phyloP scores from a whole-genome alignment of 1,139 yeast genomes.

The Blastobotrys capitulatus region DNA sequence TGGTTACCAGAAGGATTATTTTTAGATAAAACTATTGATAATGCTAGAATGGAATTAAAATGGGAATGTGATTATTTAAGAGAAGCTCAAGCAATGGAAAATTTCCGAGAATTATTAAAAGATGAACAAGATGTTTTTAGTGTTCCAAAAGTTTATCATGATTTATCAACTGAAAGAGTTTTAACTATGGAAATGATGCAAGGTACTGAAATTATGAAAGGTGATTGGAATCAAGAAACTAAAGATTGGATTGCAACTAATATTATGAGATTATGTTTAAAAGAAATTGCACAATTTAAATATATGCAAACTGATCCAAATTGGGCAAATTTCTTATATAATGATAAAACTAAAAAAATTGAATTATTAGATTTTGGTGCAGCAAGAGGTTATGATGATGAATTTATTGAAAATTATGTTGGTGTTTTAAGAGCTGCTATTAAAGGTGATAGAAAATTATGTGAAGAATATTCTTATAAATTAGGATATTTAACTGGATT shows the following conservation, averaged over 20 bases:
- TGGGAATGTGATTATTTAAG: conserved; percentile 97
- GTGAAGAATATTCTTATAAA: conserved; percentile 59
- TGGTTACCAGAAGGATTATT: conserved; percentile 88
- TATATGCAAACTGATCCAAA: conserved; percentile 99
- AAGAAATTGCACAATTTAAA: conserved; percentile 75
- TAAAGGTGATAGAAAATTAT: conserved; percentile 56
- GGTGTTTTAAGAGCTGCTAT: conserved; percentile 75
- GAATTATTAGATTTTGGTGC: conserved; percentile 96
- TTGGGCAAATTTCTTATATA: conserved; percentile 96
- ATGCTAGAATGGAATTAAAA: conserved; percentile 86
- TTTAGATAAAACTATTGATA: conserved; percentile 85
- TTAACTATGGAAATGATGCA: conserved; percentile 86
- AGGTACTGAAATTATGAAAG: conserved; percentile 78
- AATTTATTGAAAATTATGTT: conserved; percentile 66
- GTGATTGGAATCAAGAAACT: conserved; percentile 67
- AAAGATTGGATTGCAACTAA: conserved; percentile 78
- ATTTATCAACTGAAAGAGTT: conserved; percentile 74
- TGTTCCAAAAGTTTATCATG: conserved; percentile 78
- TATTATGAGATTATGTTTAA: conserved; percentile 79
- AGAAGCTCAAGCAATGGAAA: conserved; percentile 75
- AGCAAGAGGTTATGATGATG: conserved; percentile 67
- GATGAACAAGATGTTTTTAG: conserved; percentile 59
- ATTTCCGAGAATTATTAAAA: conserved; percentile 56
- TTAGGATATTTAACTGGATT: conserved; percentile 90
- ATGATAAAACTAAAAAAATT: conserved; percentile 55